Evolutionary conservation across 2,329 filamentous ascomycete species (phyloP).

Genomic region (Xylaria hypoxylon): DNA sequence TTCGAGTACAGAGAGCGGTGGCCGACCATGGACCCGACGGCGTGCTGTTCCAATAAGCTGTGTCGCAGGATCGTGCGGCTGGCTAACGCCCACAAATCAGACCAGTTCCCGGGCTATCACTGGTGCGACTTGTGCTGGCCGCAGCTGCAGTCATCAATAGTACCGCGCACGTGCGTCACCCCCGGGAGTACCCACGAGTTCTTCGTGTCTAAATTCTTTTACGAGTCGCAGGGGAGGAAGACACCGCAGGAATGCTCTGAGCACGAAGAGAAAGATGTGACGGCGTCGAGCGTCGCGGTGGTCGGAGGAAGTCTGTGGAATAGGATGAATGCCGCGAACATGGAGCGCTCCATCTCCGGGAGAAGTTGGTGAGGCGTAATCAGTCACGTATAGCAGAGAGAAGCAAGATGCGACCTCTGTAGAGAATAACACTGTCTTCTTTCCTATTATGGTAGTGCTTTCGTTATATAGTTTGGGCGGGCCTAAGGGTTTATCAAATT

Average conservation of each 20-base stretch:
- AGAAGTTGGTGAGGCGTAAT: too few relatives aligned
- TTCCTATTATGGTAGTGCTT: too few relatives aligned
- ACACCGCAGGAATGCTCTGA: neutral
- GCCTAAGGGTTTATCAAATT: too few relatives aligned
- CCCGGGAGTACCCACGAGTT: neutral
- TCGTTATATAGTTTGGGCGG: too few relatives aligned
- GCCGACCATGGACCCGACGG: constrained; percentile 47
- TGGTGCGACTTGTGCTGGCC: constrained; percentile 19
- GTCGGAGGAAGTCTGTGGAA: neutral
- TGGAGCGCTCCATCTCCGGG: too few relatives aligned
- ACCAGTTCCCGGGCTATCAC: constrained; percentile 40
- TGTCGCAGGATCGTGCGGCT: constrained; percentile 51
- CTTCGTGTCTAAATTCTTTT: neutral
- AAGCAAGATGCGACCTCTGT: too few relatives aligned
- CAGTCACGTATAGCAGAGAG: too few relatives aligned
- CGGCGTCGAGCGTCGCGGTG: neutral
- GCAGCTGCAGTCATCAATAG: neutral
- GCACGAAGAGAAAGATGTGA: neutral
- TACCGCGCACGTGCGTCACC: neutral
- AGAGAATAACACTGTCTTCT: too few relatives aligned
- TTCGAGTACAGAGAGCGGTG: constrained; percentile 50
- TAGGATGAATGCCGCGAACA: neutral
- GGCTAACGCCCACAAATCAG: constrained; percentile 37
- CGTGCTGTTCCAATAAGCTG: constrained; percentile 56
- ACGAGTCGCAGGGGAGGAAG: neutral